Evolutionary conservation across 495 filamentous ascomycete genomes (phyloP).

Genomic region (Rhypophila decipiens): DNA sequence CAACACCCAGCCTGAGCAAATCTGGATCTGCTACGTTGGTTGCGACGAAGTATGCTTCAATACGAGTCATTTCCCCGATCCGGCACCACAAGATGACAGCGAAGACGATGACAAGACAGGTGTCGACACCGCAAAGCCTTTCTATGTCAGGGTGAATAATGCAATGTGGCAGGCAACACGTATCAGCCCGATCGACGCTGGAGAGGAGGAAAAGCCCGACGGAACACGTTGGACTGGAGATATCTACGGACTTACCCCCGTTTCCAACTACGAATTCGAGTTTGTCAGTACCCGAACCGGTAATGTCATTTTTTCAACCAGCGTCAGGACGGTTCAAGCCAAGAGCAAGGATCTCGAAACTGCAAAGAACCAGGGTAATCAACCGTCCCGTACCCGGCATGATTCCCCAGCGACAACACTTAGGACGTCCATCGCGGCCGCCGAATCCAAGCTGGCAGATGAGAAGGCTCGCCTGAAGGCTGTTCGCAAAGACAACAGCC

Average conservation of each 20-base stretch:
- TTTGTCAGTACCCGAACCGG: slow-evolving; percentile 71
- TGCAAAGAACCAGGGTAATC: slow-evolving; percentile 34
- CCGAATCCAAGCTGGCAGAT: slow-evolving; percentile 71
- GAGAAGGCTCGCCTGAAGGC: slow-evolving; percentile 69
- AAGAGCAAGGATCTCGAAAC: slow-evolving; percentile 57
- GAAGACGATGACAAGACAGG: slow-evolving; percentile 26
- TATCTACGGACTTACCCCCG: slow-evolving; percentile 80
- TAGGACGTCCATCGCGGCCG: slow-evolving; percentile 75
- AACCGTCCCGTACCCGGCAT: slow-evolving; percentile 59
- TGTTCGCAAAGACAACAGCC: slow-evolving; percentile 72
- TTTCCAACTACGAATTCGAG: slow-evolving; percentile 79
- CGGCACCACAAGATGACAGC: slow-evolving; percentile 9
- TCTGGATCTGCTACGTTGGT: slow-evolving; percentile 84
- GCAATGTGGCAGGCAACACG: slow-evolving; percentile 80
- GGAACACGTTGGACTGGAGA: slow-evolving; percentile 66
- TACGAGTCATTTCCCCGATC: slow-evolving; percentile 57
- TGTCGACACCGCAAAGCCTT: slow-evolving; percentile 63
- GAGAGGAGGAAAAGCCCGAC: slow-evolving; percentile 39
- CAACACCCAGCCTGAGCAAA: slow-evolving; percentile 60
- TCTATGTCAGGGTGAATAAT: slow-evolving; percentile 83
- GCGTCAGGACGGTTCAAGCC: slow-evolving; percentile 70
- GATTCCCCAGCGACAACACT: slow-evolving; percentile 87
- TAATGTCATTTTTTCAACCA: slow-evolving; percentile 67
- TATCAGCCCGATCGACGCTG: slow-evolving; percentile 55
- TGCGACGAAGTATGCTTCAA: slow-evolving; percentile 78